Conservation (phyloP, 2,329 filamentous ascomycete species). For the Pseudophaeomoniella oleicola region DNA sequence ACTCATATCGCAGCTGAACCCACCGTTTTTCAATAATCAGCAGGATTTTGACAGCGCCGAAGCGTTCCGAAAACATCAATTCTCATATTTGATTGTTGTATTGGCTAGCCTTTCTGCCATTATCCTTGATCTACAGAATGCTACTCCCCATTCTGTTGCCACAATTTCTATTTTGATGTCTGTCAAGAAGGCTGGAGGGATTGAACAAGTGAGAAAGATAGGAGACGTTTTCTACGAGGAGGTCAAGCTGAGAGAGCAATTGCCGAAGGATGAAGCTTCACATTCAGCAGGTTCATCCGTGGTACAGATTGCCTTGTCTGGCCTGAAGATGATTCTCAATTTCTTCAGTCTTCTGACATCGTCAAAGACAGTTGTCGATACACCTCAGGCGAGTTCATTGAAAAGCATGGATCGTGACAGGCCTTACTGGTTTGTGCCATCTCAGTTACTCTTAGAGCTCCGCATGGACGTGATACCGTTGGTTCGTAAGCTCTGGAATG, state of each 20-base stretch:
- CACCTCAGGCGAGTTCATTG: slow-evolving; percentile 45
- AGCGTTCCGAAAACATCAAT: slow-evolving; percentile 45
- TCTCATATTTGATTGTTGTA: slow-evolving; percentile 70
- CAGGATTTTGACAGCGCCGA: slow-evolving; percentile 21
- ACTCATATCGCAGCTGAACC: slow-evolving; percentile 51
- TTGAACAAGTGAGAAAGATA: slow-evolving; percentile 59
- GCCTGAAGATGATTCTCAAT: slow-evolving; percentile 69
- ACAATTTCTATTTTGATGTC: slow-evolving; percentile 66
- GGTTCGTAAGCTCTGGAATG: slow-evolving; percentile 65
- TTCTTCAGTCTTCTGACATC: slow-evolving; percentile 66
- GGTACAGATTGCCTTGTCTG: slow-evolving; percentile 11
- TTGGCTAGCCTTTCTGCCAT: slow-evolving; percentile 48
- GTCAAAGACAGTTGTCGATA: slow-evolving; percentile 67
- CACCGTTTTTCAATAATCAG: slow-evolving; percentile 28
- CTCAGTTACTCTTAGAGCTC: slow-evolving; percentile 76
- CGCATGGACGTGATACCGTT: slow-evolving; percentile 66
- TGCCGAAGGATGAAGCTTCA: not conserved
- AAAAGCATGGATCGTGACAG: slow-evolving; percentile 38
- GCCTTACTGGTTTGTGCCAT: slow-evolving; percentile 47
- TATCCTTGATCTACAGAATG: not conserved
- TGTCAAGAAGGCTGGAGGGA: slow-evolving; percentile 69
- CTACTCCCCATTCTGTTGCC: slow-evolving; percentile 3
- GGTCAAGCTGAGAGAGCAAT: slow-evolving; percentile 28
- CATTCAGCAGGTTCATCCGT: not conserved
- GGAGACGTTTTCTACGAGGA: slow-evolving; percentile 53